Percentiles rank a stretch among this genome's conserved stretches.
Evolutionary conservation across 192 early-diverging fungal genomes (phyloP).

Genomic region (Spinellus fusiger): DNA sequence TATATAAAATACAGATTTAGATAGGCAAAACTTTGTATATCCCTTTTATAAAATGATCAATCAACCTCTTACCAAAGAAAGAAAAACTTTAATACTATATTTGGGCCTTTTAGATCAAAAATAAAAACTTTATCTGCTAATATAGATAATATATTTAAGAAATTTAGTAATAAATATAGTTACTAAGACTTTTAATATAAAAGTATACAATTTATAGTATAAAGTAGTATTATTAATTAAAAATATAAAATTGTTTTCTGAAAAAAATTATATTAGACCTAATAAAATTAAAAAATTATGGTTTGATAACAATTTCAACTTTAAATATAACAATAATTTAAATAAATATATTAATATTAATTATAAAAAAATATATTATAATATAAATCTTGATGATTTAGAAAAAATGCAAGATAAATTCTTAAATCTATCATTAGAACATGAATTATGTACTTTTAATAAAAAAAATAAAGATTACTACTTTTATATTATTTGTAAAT

Average conservation of each 20-base stretch:
- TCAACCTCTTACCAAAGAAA: not conserved
- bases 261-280: not conserved
- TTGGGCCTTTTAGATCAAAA: constrained; percentile 2
- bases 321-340: not conserved
- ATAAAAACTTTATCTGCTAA: constrained; percentile 4
- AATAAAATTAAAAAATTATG: not conserved
- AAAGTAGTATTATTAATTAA: not conserved
- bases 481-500: too few species aligned
- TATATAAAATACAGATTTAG: not conserved
- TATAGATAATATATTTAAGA: not conserved
- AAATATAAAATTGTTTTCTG: not conserved
- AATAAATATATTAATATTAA: constrained; percentile 8
- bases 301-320: constrained; percentile 4
- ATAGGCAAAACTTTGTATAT: not conserved
- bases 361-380: constrained; percentile 3
- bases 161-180: constrained; percentile 5
- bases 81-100: not conserved
- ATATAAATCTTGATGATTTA: not conserved
- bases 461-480: too few species aligned
- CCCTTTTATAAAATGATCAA: not conserved
- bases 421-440: not conserved
- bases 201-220: constrained; percentile 1
- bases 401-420: not conserved
- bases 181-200: not conserved
- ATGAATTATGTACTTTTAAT: not conserved